Evolutionary conservation across 371 early-diverging fungal species (phyloP).

Genomic region (Mortierella sp.): DNA sequence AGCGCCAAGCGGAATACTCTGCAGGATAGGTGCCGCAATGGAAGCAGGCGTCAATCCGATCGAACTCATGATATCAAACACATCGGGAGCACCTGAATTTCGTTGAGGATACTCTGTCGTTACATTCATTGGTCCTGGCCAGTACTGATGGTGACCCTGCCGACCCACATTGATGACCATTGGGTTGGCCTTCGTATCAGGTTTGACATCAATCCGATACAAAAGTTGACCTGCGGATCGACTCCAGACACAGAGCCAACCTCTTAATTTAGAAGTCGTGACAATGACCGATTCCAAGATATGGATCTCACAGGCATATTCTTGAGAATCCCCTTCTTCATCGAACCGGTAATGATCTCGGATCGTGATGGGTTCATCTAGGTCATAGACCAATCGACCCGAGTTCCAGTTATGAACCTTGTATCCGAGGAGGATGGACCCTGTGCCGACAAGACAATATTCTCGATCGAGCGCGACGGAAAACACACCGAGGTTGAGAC

Average conservation of each 20-base stretch:
- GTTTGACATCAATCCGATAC: constrained; percentile 20
- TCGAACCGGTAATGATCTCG: constrained; percentile 32
- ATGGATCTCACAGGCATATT: constrained; percentile 25
- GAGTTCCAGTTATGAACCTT: constrained; percentile 19
- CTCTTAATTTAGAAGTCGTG: constrained; percentile 33
- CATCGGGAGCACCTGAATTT: no score
- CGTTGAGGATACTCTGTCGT: no score
- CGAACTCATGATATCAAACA: no score
- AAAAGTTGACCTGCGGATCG: constrained; percentile 17
- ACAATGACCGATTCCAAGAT: constrained; percentile 30
- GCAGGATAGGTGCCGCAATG: no score
- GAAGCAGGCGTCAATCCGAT: no score
- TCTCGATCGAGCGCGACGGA: constrained; percentile 23
- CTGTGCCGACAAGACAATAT: constrained; percentile 16
- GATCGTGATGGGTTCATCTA: constrained; percentile 37
- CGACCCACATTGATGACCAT: no score
- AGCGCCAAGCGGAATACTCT: no score
- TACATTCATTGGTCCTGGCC: no score
- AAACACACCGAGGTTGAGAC: constrained; percentile 31
- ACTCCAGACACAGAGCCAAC: constrained; percentile 38
- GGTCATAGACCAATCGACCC: constrained; percentile 17
- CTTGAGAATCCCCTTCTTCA: constrained; percentile 15
- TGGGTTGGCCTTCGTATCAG: no score
- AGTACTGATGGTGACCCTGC: no score
- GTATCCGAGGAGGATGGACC: constrained; percentile 35